Conservation (phyloP, 1,284 basidiomycete genomes). For the Neonothopanus nambi region DNA sequence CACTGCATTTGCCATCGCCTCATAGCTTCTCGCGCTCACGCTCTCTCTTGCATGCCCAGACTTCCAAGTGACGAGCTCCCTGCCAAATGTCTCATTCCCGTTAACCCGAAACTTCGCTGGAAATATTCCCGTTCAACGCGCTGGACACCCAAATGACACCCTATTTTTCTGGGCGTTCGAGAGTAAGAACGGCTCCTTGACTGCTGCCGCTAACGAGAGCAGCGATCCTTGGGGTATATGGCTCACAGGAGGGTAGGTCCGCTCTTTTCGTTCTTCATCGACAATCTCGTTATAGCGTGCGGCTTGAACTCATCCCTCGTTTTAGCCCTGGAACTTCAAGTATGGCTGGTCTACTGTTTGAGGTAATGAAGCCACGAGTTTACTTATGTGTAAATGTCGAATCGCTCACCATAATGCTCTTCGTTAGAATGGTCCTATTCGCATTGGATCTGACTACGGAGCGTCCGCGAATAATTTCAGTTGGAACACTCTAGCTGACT, state of each 20-base stretch:
- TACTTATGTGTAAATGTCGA: conserved; percentile 14
- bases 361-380: conserved; percentile 39
- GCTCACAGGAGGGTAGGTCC: conserved; percentile 13
- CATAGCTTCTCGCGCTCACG: not conserved
- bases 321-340: conserved; percentile 71
- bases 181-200: conserved; percentile 59
- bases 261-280: too few species aligned
- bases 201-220: conserved; percentile 28
- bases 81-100: conserved; percentile 66
- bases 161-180: conserved; percentile 76
- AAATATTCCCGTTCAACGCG: conserved; percentile 63
- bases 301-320: not conserved
- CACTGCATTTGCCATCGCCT: not conserved
- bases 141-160: conserved; percentile 66
- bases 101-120: conserved; percentile 63
- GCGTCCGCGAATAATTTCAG: conserved; percentile 51
- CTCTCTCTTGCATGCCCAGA: conserved; percentile 33
- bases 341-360: conserved; percentile 59
- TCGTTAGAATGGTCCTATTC: conserved; percentile 64
- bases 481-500: conserved; percentile 64
- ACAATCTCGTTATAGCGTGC: too few species aligned
- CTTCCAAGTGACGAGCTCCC: conserved; percentile 51
- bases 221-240: conserved; percentile 70
- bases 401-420: not conserved
- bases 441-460: conserved; percentile 49